Evolutionary conservation across 192 early-diverging fungal species (phyloP), one percentile per base, ranked within the genome.

Genomic region (Rhizoclosmatium sp.): DNA sequence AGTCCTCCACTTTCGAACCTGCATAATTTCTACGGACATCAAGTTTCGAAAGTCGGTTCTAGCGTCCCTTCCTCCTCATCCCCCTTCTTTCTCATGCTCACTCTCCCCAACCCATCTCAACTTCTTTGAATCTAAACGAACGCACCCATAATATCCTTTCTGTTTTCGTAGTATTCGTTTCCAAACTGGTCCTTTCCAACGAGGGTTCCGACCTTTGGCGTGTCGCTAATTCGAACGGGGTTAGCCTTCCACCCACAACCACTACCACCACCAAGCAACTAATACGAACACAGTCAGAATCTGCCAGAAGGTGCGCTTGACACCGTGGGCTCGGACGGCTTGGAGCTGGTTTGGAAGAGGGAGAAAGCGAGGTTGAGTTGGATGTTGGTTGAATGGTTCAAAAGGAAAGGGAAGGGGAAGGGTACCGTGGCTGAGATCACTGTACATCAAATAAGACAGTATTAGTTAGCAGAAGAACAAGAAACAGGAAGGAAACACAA

Each of bases 111-210:
- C 49, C 49, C 49, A 51, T 9, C 14, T 51, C 14, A 51, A 9
- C 49, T 4, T 51, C 49, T 51, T 14, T 14, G 14, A 21, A 41
- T 41, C 62, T 12, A 1, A 64, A 64, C 10, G 41, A 31, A 64
- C 21, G 62, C 10, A 79, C 76, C 78, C 39, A 81, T 64, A 39
- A 89, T 80, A 67, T 89, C 85, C 9, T 84, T 61, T 10, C 77
- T 21, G 80, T 89, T 87, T 47, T 86, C 82, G 71, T 87, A 89
- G 80, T 89, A 89, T 45, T 88, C 78, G 84, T 89, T 89, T 39
- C 86, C 86, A 58, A 75, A 73, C 7, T 58, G 45, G 71, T 89
- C 88, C 51, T 61, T 79, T 16, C 88, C 88, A 9, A 88, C 84
- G n/a, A 82, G 79, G 47, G 66, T 82, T 4, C 88, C 88, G 60